Evolutionary conservation across 192 early-diverging fungal species (phyloP).

Genomic region (Backusella circina): DNA sequence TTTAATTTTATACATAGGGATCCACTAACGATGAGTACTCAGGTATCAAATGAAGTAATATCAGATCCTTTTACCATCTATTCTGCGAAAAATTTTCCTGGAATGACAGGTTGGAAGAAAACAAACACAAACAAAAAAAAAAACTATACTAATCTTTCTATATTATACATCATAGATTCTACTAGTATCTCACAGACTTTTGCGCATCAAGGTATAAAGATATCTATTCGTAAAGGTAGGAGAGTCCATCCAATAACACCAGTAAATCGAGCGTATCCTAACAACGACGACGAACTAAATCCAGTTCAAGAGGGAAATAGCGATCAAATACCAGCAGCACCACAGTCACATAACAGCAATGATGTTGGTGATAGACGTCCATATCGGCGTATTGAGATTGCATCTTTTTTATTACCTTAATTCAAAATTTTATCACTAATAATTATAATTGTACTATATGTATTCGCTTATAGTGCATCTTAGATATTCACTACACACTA

Average conservation of each 20-base stretch:
- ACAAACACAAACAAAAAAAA: neutral
- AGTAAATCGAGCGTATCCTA: neutral
- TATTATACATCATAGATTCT: conserved; percentile 46
- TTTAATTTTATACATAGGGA: neutral
- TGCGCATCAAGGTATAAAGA: conserved; percentile 76
- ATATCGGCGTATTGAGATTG: conserved; percentile 4
- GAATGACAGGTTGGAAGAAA: conserved; percentile 24
- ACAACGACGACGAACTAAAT: neutral
- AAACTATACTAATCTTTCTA: neutral
- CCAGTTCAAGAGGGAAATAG: neutral
- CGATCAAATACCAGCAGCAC: neutral
- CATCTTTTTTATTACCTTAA: neutral
- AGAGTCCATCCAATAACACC: neutral
- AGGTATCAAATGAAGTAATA: conserved; percentile 48
- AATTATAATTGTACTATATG: no score
- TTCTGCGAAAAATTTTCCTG: conserved; percentile 76
- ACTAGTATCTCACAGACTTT: conserved; percentile 70
- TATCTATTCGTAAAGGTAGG: conserved; percentile 61
- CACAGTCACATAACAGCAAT: neutral
- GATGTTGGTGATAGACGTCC: neutral
- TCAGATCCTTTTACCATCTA: conserved; percentile 67
- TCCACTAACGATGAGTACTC: conserved; percentile 18
- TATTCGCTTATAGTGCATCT: no score
- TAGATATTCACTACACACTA: no score
- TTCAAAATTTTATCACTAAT: no score